Conservation (phyloP, 208 protist genomes). For the Herpetomonas tarakana region DNA sequence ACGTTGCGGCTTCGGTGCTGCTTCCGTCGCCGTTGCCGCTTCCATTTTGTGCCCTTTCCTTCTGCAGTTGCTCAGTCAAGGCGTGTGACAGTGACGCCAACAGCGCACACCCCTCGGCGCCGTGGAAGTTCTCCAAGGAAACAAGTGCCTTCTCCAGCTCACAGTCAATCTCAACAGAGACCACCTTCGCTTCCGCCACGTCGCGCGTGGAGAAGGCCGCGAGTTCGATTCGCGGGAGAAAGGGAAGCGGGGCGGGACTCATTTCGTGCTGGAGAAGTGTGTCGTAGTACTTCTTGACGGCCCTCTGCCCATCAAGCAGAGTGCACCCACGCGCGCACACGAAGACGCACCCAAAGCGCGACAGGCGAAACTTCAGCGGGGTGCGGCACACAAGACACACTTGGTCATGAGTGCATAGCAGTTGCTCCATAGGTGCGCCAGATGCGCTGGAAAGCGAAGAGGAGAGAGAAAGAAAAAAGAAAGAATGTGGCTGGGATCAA, state of each 20-base stretch:
- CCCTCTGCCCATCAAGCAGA: constrained; percentile 44
- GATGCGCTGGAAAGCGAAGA: background rate
- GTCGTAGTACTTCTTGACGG: constrained; percentile 11
- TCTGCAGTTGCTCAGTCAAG: no score
- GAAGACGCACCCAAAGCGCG: constrained; percentile 73
- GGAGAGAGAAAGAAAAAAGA: background rate
- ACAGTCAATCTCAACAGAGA: constrained; percentile 50
- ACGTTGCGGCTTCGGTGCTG: no score
- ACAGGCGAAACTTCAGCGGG: constrained; percentile 42
- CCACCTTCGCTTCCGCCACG: background rate
- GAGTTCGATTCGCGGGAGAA: constrained; percentile 38
- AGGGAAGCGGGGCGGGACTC: constrained; percentile 6
- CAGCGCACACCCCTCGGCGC: no score
- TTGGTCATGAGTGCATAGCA: constrained; percentile 29
- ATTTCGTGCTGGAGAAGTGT: background rate
- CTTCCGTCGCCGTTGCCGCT: no score
- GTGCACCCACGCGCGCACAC: constrained; percentile 35
- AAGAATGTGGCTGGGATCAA: background rate
- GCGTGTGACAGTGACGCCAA: no score
- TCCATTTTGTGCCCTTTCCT: no score
- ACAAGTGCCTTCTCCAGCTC: constrained; percentile 6
- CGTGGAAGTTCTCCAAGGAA: constrained; percentile 26
- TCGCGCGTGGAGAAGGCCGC: background rate
- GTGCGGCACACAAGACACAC: constrained; percentile 32
- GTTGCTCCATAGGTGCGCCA: constrained; percentile 37